phyloP scores from a whole-genome alignment of 2,329 filamentous ascomycete genomes.

The Fusarium sp. region DNA sequence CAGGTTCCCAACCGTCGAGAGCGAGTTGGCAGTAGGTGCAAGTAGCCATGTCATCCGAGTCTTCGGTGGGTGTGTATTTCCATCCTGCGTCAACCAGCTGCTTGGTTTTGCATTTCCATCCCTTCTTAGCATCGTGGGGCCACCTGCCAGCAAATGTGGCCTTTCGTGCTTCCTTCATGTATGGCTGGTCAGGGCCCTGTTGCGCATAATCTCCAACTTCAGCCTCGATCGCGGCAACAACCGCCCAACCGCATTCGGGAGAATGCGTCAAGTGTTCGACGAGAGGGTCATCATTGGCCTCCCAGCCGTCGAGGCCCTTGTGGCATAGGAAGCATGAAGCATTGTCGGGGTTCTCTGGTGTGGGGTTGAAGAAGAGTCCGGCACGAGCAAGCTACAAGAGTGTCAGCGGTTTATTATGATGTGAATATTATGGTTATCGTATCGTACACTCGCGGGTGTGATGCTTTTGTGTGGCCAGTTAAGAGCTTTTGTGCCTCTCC shows the following conservation, averaged over 20 bases:
- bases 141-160: slow-evolving; percentile 86
- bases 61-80: slow-evolving; percentile 87
- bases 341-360: slow-evolving; percentile 82
- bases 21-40: slow-evolving; percentile 92
- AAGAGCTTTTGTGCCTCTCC: slow-evolving; percentile 62
- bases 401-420: slow-evolving; percentile 36
- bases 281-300: slow-evolving; percentile 83
- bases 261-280: slow-evolving; percentile 88
- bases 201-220: slow-evolving; percentile 71
- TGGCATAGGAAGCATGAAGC: slow-evolving; percentile 89
- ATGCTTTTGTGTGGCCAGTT: slow-evolving; percentile 79
- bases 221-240: slow-evolving; percentile 72
- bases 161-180: slow-evolving; percentile 80
- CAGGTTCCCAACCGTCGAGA: slow-evolving; percentile 93
- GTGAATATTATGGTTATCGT: slow-evolving; percentile 5
- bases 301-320: slow-evolving; percentile 91
- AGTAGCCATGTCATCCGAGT: slow-evolving; percentile 88
- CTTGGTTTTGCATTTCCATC: slow-evolving; percentile 89
- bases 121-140: slow-evolving; percentile 89
- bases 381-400: slow-evolving; percentile 80
- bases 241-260: slow-evolving; percentile 86
- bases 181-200: slow-evolving; percentile 78
- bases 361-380: slow-evolving; percentile 90
- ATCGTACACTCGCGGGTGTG: slow-evolving; percentile 46
- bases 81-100: slow-evolving; percentile 94